Percentiles rank a stretch among this genome's conserved stretches.
These are phyloP conservation scores for Pavlovales sp. DNA, from an alignment of 208 protist species.

Conservation along the genomic window DNA sequence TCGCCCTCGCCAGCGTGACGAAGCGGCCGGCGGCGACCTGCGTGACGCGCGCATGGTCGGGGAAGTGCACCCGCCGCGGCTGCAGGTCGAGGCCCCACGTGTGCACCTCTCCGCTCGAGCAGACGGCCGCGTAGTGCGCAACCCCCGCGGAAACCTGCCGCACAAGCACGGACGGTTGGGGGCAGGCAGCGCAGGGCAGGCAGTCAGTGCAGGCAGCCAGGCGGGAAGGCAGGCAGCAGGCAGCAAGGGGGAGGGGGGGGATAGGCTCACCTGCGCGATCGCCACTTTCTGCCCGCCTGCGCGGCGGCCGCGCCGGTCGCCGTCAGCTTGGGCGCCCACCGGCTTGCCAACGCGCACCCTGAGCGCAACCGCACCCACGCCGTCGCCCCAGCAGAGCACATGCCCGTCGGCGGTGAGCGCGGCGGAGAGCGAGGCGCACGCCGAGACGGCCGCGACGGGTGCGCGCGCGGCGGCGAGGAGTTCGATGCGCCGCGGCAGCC, in stretches of 20 bases:
- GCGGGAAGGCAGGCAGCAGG: too few species aligned
- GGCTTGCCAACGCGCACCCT: background rate
- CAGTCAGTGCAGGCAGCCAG: too few species aligned
- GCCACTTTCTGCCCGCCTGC: too few species aligned
- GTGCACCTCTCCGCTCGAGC: too few species aligned
- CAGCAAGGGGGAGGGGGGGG: too few species aligned
- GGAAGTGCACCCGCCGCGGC: background rate
- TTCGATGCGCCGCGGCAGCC: background rate
- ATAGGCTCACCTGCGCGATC: too few species aligned
- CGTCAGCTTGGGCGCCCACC: too few species aligned
- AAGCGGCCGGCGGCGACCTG: background rate
- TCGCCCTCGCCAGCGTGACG: background rate
- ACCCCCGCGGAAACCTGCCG: background rate
- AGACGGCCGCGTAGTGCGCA: background rate
- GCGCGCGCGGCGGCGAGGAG: background rate
- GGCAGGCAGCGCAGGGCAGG: too few species aligned
- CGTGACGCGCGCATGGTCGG: background rate
- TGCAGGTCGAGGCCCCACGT: background rate
- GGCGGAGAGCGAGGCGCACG: background rate
- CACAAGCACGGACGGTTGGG: too few species aligned
- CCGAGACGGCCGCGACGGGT: background rate
- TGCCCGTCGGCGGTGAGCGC: background rate
- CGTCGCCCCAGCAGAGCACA: background rate
- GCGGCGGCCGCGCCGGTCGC: too few species aligned
- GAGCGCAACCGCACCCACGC: background rate